A percentile compares a stretch with the other conserved stretches of the same genome.
Conservation (phyloP, 768 basidiomycete genomes). For the Pholiota microspora region DNA sequence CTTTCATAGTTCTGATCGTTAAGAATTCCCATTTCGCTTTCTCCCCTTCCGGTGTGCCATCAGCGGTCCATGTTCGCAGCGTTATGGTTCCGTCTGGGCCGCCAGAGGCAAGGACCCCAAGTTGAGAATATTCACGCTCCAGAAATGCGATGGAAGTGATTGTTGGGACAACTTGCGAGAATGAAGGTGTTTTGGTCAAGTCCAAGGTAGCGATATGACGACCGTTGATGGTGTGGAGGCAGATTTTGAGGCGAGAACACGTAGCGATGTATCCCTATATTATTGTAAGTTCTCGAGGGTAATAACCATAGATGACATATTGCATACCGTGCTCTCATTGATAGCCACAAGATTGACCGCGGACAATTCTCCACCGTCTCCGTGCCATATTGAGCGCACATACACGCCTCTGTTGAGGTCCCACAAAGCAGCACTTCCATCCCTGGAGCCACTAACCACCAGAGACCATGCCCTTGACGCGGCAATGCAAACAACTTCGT, state of each 20-base stretch:
- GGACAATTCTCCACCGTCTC: conserved; percentile 33
- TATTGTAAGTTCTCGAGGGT: background rate
- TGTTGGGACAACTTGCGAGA: conserved; percentile 43
- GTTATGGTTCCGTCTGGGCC: conserved; percentile 73
- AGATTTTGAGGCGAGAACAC: conserved; percentile 68
- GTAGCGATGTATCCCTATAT: conserved; percentile 83
- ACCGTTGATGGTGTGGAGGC: conserved; percentile 85
- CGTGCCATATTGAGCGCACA: conserved; percentile 77
- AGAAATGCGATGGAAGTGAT: conserved; percentile 85
- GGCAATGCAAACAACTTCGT: conserved; percentile 62
- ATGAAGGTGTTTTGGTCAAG: conserved; percentile 43
- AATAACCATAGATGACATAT: background rate
- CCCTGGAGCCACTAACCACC: conserved; percentile 78
- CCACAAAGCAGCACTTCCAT: conserved; percentile 88
- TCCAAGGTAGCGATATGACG: conserved; percentile 73
- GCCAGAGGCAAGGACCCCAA: conserved; percentile 80
- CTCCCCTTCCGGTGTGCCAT: conserved; percentile 64
- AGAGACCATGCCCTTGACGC: conserved; percentile 83
- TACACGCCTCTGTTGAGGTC: conserved; percentile 85
- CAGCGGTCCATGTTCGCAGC: conserved; percentile 82
- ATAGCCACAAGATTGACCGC: conserved; percentile 71
- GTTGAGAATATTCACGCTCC: conserved; percentile 80
- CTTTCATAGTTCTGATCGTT: conserved; percentile 65
- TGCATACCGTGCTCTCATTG: conserved; percentile 82
- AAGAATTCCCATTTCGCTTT: conserved; percentile 76